Percentiles rank a stretch among this genome's conserved stretches.
These are phyloP conservation scores for Helichrysum umbraculigerum DNA, from an alignment of 129 eudicot species.

Conservation along the genomic window DNA sequence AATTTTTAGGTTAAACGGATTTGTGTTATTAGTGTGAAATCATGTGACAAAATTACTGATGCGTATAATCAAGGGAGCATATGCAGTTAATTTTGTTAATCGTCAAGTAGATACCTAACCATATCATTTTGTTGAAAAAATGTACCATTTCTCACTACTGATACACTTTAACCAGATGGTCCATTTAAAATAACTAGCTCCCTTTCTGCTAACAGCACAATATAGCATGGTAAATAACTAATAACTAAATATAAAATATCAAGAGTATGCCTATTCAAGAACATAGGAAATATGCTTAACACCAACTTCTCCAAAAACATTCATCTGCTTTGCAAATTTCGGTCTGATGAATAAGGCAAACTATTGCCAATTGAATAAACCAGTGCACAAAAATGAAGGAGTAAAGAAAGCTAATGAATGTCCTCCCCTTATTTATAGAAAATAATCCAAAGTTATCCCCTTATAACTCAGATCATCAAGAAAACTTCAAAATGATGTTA, in stretches of 20 bases:
- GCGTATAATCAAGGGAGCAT: too few species aligned
- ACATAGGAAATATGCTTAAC: background rate
- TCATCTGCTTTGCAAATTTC: constrained; percentile 12
- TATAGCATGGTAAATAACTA: background rate
- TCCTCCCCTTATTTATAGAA: constrained; percentile 34
- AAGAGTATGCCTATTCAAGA: background rate
- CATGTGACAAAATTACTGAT: too few species aligned
- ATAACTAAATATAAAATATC: background rate
- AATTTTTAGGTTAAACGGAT: too few species aligned
- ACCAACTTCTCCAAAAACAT: constrained; percentile 12
- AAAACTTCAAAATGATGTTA: constrained; percentile 24
- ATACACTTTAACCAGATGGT: too few species aligned
- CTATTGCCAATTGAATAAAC: constrained; percentile 33
- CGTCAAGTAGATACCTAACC: too few species aligned
- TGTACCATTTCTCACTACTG: too few species aligned
- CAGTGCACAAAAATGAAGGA: constrained; percentile 41
- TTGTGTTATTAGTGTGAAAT: too few species aligned
- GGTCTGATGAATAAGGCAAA: constrained; percentile 29
- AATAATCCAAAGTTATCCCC: constrained; percentile 26
- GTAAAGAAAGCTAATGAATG: constrained; percentile 28
- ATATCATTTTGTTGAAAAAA: too few species aligned
- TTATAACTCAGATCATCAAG: constrained; percentile 24
- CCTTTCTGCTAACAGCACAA: too few species aligned
- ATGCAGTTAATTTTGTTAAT: too few species aligned
- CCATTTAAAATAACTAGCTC: background rate